Evolutionary conservation across 2,329 filamentous ascomycete species (phyloP).

Genomic region (Monilinia polystroma): DNA sequence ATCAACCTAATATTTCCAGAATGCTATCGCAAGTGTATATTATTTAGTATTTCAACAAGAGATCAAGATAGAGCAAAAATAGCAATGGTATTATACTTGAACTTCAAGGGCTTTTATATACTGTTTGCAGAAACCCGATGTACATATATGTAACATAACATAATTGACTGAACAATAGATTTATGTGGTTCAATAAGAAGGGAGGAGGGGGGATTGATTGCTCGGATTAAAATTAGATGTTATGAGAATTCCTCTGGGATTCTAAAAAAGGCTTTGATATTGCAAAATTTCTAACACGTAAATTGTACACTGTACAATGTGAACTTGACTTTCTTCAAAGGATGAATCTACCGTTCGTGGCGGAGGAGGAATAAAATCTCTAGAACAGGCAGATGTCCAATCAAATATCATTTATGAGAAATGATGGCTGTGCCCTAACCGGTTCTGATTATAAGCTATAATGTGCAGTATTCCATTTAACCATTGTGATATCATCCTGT

Average conservation of each 20-base stretch:
- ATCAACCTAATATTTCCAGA: background rate
- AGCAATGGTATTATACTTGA: background rate
- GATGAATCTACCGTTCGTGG: too few relatives aligned
- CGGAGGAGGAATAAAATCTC: too few relatives aligned
- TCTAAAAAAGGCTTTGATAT: background rate
- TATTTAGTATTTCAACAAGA: background rate
- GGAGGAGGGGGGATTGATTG: background rate
- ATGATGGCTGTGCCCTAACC: background rate
- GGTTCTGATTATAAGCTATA: background rate
- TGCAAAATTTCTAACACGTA: too few relatives aligned
- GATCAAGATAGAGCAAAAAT: background rate
- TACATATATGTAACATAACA: too few relatives aligned
- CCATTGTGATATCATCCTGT: background rate
- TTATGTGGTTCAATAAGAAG: background rate
- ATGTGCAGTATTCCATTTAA: background rate
- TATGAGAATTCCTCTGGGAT: background rate
- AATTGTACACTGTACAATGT: too few relatives aligned
- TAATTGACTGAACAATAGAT: too few relatives aligned
- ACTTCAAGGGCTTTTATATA: background rate
- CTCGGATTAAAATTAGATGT: background rate
- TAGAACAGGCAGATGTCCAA: too few relatives aligned
- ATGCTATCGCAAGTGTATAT: background rate
- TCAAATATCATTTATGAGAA: too few relatives aligned
- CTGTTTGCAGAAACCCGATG: background rate
- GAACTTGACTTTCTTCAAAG: too few relatives aligned